Percentiles rank a stretch among this genome's conserved stretches.
Evolutionary conservation across 331 rosid species (phyloP).

Genomic region (Rosa hybrid): DNA sequence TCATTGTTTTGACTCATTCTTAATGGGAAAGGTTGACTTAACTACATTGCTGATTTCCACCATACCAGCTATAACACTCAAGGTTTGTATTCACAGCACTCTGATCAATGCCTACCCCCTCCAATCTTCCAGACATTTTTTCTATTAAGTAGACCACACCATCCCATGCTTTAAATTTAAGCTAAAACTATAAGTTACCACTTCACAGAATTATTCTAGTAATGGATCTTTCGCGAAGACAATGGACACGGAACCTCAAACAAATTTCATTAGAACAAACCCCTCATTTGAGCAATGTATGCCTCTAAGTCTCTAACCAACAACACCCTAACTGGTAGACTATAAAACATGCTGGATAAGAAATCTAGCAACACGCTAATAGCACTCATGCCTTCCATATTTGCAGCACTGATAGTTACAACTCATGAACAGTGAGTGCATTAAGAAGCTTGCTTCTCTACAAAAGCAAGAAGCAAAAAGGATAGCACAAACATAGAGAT

Average conservation of each 20-base stretch:
- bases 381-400: neutral
- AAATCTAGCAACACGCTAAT: neutral
- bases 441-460: neutral
- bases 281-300: neutral
- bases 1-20: neutral
- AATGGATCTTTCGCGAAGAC: too few relatives aligned
- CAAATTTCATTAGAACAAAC: neutral
- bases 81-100: too few relatives aligned
- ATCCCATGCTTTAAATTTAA: neutral
- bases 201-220: too few relatives aligned
- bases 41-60: too few relatives aligned
- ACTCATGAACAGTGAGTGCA: neutral
- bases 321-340: neutral
- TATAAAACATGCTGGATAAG: neutral
- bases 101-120: too few relatives aligned
- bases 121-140: neutral
- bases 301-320: neutral
- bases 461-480: neutral
- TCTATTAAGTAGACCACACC: neutral
- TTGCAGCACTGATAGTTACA: neutral
- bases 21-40: too few relatives aligned
- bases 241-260: neutral
- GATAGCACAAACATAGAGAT: neutral
- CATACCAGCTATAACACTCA: too few relatives aligned
- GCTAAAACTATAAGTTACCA: neutral